Evolutionary conservation across 2,329 filamentous ascomycete genomes (phyloP).

Genomic region (Colletotrichum zoysiae): DNA sequence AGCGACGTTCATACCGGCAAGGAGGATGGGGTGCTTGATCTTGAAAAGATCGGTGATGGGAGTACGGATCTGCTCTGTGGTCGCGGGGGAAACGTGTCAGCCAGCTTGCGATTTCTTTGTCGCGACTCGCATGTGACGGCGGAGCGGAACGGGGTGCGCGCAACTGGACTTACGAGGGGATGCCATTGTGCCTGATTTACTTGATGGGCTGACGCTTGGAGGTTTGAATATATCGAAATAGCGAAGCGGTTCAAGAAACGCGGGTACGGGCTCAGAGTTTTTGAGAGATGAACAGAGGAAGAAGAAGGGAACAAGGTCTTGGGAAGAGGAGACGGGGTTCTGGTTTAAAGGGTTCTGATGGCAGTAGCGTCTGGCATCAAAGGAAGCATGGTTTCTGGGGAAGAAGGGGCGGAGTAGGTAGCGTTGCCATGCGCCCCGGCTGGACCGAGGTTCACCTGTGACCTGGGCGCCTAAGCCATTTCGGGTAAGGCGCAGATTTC

Average conservation of each 20-base stretch:
- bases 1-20: constrained; percentile 99
- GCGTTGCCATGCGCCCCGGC: constrained; percentile 39
- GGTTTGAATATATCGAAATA: constrained; percentile 36
- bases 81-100: constrained; percentile 43
- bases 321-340: background rate
- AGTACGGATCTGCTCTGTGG: constrained; percentile 86
- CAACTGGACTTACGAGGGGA: constrained; percentile 77
- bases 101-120: constrained; percentile 33
- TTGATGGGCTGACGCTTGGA: constrained; percentile 1
- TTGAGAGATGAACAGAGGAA: constrained; percentile 27
- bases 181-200: constrained; percentile 70
- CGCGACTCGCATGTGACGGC: constrained; percentile 36
- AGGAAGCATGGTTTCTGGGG: constrained; percentile 33
- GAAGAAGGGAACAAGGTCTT: constrained; percentile 12
- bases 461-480: constrained; percentile 28
- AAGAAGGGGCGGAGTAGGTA: constrained; percentile 41
- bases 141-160: constrained; percentile 12
- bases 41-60: constrained; percentile 94
- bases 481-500: constrained; percentile 15
- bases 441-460: constrained; percentile 43
- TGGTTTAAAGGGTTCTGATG: constrained; percentile 35
- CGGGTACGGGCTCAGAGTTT: background rate
- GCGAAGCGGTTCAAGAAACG: constrained; percentile 37
- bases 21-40: constrained; percentile 95
- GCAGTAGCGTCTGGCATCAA: constrained; percentile 31